Percentiles rank a stretch among this genome's conserved stretches.
Conservation (phyloP, 768 basidiomycete species). For the Hericium rajendrae region DNA sequence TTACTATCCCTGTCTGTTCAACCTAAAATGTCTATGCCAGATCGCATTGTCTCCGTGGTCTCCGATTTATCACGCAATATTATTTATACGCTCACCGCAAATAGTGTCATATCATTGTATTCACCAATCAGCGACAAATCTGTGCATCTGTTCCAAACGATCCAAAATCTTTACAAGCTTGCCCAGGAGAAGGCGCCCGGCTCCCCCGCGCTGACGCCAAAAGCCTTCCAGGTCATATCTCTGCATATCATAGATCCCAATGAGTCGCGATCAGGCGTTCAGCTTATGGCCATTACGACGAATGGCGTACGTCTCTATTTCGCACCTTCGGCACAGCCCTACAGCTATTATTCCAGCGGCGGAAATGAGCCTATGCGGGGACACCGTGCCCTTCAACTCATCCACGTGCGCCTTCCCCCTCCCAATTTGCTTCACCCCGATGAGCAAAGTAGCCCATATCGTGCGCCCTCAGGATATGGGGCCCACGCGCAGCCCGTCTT, state of each 20-base stretch:
- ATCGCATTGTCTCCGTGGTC: slow-evolving; percentile 59
- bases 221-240: slow-evolving; percentile 59
- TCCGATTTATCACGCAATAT: slow-evolving; percentile 61
- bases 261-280: slow-evolving; percentile 62
- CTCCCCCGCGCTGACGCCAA: slow-evolving; percentile 58
- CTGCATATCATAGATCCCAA: slow-evolving; percentile 59
- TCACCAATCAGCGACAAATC: slow-evolving; percentile 52
- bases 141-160: slow-evolving; percentile 61
- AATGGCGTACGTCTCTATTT: slow-evolving; percentile 86
- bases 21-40: slow-evolving; percentile 27
- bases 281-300: slow-evolving; percentile 72
- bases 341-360: slow-evolving; percentile 39
- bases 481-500: slow-evolving; percentile 35
- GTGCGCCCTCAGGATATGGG: slow-evolving; percentile 39
- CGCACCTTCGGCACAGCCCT: slow-evolving; percentile 38
- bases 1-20: too few species aligned
- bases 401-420: slow-evolving; percentile 75
- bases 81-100: slow-evolving; percentile 69
- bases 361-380: slow-evolving; percentile 18
- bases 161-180: slow-evolving; percentile 64
- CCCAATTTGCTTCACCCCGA: slow-evolving; percentile 70
- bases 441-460: slow-evolving; percentile 45
- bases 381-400: slow-evolving; percentile 47
- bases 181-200: slow-evolving; percentile 79
- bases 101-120: slow-evolving; percentile 59